These are phyloP conservation scores for Nemania sp. DNA, from an alignment of 2,329 filamentous ascomycete species.

Conservation along the genomic window DNA sequence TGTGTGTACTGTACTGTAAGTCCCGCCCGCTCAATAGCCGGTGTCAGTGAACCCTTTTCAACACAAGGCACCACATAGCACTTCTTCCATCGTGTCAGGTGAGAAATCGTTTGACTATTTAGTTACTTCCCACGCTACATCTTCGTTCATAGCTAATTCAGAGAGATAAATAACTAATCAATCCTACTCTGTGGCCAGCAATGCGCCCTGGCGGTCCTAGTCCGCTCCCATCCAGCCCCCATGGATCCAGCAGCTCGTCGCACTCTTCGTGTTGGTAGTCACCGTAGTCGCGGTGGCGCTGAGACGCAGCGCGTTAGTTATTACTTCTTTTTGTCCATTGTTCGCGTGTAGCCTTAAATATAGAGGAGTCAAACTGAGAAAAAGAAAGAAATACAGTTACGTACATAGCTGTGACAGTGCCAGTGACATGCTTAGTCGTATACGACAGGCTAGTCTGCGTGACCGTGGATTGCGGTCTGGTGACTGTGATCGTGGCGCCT, in stretches of 20 bases:
- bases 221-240: constrained; percentile 42
- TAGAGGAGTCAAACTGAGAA: no score
- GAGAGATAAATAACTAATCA: no score
- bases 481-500: constrained; percentile 39
- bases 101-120: background rate
- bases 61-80: no score
- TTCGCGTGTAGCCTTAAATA: no score
- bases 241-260: constrained; percentile 42
- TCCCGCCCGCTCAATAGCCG: no score
- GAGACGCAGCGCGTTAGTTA: no score
- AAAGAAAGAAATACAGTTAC: background rate
- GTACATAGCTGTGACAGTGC: constrained; percentile 44
- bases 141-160: background rate
- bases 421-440: constrained; percentile 39
- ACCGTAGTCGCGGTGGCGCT: constrained; percentile 43
- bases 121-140: background rate
- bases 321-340: no score
- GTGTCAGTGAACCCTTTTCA: no score
- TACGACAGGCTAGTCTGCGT: constrained; percentile 44
- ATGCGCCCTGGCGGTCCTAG: constrained; percentile 1
- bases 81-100: no score
- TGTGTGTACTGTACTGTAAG: no score
- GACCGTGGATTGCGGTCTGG: constrained; percentile 34
- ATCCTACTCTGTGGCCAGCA: background rate
- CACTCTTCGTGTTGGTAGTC: constrained; percentile 40